phyloP scores from a whole-genome alignment of 2,329 filamentous ascomycete genomes.

The Nemania sp. region DNA sequence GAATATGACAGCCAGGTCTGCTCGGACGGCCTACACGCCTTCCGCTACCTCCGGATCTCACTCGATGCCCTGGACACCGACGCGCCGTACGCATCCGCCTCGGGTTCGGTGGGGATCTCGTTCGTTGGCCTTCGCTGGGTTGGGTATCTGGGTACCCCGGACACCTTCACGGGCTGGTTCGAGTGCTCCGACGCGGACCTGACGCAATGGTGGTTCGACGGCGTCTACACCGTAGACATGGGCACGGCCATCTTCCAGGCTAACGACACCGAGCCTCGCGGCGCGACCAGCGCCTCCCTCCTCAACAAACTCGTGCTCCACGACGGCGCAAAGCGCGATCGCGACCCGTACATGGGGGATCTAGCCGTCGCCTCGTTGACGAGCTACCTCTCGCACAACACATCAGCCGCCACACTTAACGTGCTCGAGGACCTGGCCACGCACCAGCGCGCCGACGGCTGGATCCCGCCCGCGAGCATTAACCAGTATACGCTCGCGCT shows the following conservation, averaged over 20 bases:
- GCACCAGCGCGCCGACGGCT: constrained; percentile 63
- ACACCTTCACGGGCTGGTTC: constrained; percentile 64
- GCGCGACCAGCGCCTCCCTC: constrained; percentile 57
- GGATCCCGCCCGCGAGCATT: constrained; percentile 67
- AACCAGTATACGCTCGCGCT: constrained; percentile 60
- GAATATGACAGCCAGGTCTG: constrained; percentile 59
- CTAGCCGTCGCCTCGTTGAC: constrained; percentile 63
- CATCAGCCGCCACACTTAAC: constrained; percentile 56
- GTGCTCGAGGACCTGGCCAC: constrained; percentile 62
- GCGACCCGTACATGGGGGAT: constrained; percentile 66
- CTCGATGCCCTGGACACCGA: constrained; percentile 59
- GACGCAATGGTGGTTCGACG: constrained; percentile 66
- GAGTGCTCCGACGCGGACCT: constrained; percentile 63
- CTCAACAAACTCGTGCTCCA: constrained; percentile 60
- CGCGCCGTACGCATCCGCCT: constrained; percentile 57
- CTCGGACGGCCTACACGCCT: constrained; percentile 65
- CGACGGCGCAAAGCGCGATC: constrained; percentile 65
- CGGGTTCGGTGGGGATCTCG: constrained; percentile 58
- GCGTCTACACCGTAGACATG: constrained; percentile 64
- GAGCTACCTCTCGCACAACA: constrained; percentile 60
- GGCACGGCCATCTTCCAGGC: constrained; percentile 59
- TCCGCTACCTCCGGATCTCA: constrained; percentile 63
- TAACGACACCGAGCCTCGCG: constrained; percentile 63
- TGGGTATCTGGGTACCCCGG: constrained; percentile 60
- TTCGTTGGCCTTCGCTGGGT: constrained; percentile 58